Evolutionary conservation across 2,329 filamentous ascomycete species (phyloP).

Genomic region (Thielaviopsis populi): DNA sequence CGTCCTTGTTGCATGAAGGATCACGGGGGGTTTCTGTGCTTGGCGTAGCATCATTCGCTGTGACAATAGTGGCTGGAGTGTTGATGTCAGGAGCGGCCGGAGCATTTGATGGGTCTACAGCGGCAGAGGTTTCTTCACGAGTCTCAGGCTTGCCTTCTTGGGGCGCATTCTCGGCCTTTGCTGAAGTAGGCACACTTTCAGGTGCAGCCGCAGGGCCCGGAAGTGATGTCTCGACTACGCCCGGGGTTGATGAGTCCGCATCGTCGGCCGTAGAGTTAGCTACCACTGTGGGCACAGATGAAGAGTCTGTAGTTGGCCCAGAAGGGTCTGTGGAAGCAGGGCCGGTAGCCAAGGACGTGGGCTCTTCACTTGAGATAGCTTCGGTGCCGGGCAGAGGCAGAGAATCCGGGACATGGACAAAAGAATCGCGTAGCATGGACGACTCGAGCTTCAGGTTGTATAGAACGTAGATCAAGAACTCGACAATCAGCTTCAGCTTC

Average conservation of each 20-base stretch:
- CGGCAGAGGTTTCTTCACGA: background rate
- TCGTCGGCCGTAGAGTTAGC: background rate
- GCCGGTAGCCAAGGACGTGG: background rate
- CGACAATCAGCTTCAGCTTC: slow-evolving; percentile 81
- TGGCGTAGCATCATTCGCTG: background rate
- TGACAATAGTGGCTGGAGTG: background rate
- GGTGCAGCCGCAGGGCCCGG: background rate
- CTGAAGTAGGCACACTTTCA: background rate
- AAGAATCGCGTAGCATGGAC: slow-evolving; percentile 83
- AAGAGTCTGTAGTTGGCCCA: background rate
- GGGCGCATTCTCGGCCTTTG: background rate
- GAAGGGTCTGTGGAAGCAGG: background rate
- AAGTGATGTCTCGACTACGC: background rate
- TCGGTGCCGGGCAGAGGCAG: slow-evolving; percentile 22
- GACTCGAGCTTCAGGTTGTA: slow-evolving; percentile 96
- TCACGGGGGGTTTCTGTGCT: background rate
- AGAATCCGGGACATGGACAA: slow-evolving; percentile 60
- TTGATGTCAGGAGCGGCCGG: background rate
- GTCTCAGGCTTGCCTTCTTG: background rate
- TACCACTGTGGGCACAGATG: background rate
- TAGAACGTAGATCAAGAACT: slow-evolving; percentile 98
- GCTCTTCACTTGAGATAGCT: background rate
- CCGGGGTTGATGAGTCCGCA: background rate
- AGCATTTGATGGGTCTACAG: background rate
- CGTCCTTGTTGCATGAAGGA: slow-evolving; percentile 35